phyloP scores from a whole-genome alignment of 2,329 filamentous ascomycete genomes.

The Monilinia fructigena region DNA sequence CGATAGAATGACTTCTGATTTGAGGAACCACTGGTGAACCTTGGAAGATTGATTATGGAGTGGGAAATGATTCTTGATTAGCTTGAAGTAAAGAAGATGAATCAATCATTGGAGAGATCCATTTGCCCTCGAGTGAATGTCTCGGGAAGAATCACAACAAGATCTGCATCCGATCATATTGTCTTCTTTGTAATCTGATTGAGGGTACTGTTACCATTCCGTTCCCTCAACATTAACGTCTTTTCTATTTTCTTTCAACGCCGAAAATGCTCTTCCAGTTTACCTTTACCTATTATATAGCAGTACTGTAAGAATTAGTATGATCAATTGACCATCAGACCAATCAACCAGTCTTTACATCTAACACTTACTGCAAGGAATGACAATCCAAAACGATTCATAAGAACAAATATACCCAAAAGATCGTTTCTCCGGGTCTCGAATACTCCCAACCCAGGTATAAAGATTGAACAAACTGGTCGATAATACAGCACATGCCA shows the following conservation, averaged over 20 bases:
- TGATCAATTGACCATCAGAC: too few species aligned
- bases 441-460: background rate
- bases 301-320: background rate
- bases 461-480: background rate
- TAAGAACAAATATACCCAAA: background rate
- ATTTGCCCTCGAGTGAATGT: background rate
- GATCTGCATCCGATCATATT: background rate
- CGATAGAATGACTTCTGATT: background rate
- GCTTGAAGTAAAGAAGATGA: background rate
- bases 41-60: background rate
- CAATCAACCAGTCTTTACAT: background rate
- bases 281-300: background rate
- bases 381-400: conserved; percentile 4
- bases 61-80: background rate
- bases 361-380: background rate
- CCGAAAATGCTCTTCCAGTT: background rate
- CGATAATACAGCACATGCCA: background rate
- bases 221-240: background rate
- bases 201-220: background rate
- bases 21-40: too few species aligned
- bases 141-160: background rate
- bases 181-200: background rate
- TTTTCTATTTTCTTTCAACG: conserved; percentile 2
- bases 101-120: too few species aligned
- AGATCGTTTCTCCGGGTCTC: background rate